Evolutionary conservation across 805 yeast genomes (phyloP), one percentile per base, ranked within the genome.

Genomic region (Yarrowia porcina): DNA sequence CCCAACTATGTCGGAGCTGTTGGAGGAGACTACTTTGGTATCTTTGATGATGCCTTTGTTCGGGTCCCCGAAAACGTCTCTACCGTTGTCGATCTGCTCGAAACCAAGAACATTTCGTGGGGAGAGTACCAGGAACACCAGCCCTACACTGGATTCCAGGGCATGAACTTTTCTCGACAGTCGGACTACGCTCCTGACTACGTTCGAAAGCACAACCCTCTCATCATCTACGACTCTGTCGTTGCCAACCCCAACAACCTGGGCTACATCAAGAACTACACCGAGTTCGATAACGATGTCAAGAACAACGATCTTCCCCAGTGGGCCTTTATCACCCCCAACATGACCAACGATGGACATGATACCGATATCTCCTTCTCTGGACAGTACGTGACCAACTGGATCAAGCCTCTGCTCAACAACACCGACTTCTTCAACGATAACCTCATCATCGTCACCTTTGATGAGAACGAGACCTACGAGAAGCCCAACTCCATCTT

Each of bases 271-370:
- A 80, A 81, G 74, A 79, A 80, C 72, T 77, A 79, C 68, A 78
- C 81, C 56, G 73, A 74, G 65, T 78, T 82, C 67, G 68, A 77
- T 64, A 65, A 67, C 39, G 84, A 81, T 68, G 68, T 79, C 63
- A 69, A 68, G 33, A 69, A 73, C 68, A 70, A 78, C 66, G 68
- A 71, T 52, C 74, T 81, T 67, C 84, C 84, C 56, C 84, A 82
- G 76, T 82, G 81, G 80, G 66, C 75, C 66, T 76, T 81, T 74
- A 75, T 82, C 70, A 81, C 84, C 50, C 84, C 85, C 65, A 81
- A 81, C 74, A 77, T 80, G 80, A 73, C 81, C 65, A 75, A 80
- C 72, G 83, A 82, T 69, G 85, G 83, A 49, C 82, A 82, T 65
- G 82, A 79, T 71, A 67, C 80, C 39, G 79, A 75, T 67, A 77